Base-by-base conservation (phyloP, 371 early-diverging fungal species). In the Apophysomyces trapeziformis region DNA sequence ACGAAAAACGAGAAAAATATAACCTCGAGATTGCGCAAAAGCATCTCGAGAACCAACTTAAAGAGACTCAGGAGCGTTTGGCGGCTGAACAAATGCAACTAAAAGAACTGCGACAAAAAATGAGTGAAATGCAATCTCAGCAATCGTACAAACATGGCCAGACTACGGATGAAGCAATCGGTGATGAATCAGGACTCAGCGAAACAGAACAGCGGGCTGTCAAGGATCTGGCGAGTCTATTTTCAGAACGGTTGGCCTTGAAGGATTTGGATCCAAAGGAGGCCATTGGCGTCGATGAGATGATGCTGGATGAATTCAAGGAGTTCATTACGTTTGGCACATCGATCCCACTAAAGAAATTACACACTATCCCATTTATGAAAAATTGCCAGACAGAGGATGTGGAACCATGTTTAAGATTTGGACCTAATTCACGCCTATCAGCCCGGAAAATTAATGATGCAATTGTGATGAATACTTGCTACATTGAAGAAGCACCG, bases 371-470 rank as follows among this genome's bases (percentile, higher is more conserved):
- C 21, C 86, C 91, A 0, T 96, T 93, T 69, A 89, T 96, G 86
- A 90, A 90, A 60, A 89, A 90, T 60, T 90, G 90, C 45, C 87
- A 93, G 45, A 89, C 88, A 26, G 96, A 96, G 67, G 97, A 97
- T 68, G 89, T 96, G 2, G 91, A 90, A 66, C 93, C 96, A 4
- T 95, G 95, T 71, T 83, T 97, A 63, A 85, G 94, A 32, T 95
- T 96, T 70, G 95, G 96, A 21, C 87, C 91, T 38, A 90, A 85
- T 46, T 90, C 95, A 14, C 88, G 95, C 36, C 87, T 94, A 8
- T 91, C 93, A 18, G 89, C 94, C 16, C 85, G 88, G 43, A 93
- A 91, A 69, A 83, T 96, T 38, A 83, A 92, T n/a, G 96, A 96
- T 63, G 94, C 96, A 38, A 94, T 96, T 61, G 84, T 88, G 13